Base-by-base conservation (phyloP, 257 asterid species). In the Ehretia macrophylla region DNA sequence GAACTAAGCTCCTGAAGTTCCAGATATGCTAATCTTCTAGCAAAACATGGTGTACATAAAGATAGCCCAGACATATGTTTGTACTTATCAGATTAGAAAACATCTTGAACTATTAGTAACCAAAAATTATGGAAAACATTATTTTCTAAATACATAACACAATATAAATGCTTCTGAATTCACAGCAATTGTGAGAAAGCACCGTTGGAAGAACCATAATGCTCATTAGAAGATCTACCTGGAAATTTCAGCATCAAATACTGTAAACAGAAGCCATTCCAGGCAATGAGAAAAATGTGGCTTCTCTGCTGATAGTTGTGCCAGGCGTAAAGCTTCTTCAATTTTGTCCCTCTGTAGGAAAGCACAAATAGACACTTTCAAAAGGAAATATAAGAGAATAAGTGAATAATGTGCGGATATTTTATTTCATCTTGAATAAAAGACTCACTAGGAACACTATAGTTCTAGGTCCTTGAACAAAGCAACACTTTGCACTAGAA, bases 201-300 rank as follows among this genome's bases (percentile, higher is more conserved):
- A 17, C 38, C 13, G 51, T 14, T 27, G n/a, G n/a, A 11, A 45
- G 39, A 22, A 51, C 23, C 1, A 18, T 8, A 17, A 39, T 9
- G 56, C 13, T 44, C 11, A 4, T 57, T 17, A 18, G 12, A 32
- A 47, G 46, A 52, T 14, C 68, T 74, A 93, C 99, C 96, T 75
- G 71, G 97, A 93, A 70, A 93, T 83, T 66, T 86, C 97, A 63
- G 99, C 96, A 71, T 93, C 99, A 74, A 93, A 89, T 56, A 93
- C 99, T 14, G 99, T 93, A 79, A 93, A 93, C 58, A 93, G 87
- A 79, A 93, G 99, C 96, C 96, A 93, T 77, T 93, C 99, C 65
- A 93, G 83, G 77, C 96, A 93, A 77, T 89, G 96, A 52, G 99
- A 86, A 81, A 93, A 93, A 77, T 93, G 97, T 59, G 97, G 99